Conservation (phyloP, 2,329 filamentous ascomycete genomes). For the Eutypa lata region DNA sequence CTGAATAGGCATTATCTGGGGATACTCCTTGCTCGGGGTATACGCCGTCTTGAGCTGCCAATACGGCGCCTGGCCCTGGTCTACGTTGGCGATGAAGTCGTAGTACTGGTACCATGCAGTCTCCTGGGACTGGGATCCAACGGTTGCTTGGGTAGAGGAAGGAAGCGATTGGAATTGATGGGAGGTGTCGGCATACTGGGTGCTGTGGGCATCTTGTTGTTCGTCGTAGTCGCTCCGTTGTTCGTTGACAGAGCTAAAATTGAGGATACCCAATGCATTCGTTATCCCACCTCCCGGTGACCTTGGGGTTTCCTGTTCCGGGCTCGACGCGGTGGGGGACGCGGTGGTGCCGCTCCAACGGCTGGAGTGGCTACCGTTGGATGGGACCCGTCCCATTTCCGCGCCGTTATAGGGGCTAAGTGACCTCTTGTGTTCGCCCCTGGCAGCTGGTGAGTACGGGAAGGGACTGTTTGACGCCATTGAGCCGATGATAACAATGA, state of each 20-base stretch:
- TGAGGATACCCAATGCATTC: background rate
- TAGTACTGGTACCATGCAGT: conserved; percentile 12
- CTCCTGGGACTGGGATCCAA: conserved; percentile 5
- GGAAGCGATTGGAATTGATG: background rate
- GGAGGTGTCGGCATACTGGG: background rate
- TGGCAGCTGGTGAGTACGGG: conserved; percentile 8
- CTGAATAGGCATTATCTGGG: conserved; percentile 7
- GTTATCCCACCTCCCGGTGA: background rate
- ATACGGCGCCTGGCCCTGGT: conserved; percentile 14
- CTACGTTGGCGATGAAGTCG: conserved; percentile 16
- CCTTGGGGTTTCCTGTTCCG: background rate
- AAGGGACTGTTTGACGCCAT: conserved; percentile 2
- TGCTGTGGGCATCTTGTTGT: background rate
- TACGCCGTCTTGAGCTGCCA: conserved; percentile 17
- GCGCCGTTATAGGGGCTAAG: conserved; percentile 11
- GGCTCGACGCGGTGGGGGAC: conserved; percentile 10
- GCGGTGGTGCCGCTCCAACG: conserved; percentile 11
- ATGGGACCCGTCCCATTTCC: conserved; percentile 18
- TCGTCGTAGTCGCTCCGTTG: background rate
- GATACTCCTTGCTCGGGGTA: conserved; percentile 6
- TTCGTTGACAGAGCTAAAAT: background rate
- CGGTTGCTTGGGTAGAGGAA: conserved; percentile 3
- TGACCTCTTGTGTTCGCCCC: conserved; percentile 9
- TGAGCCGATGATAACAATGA: background rate
- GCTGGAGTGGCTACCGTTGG: conserved; percentile 13